These are phyloP conservation scores for Penicillium sumatraense DNA, from an alignment of 2,329 filamentous ascomycete species.

Conservation along the genomic window DNA sequence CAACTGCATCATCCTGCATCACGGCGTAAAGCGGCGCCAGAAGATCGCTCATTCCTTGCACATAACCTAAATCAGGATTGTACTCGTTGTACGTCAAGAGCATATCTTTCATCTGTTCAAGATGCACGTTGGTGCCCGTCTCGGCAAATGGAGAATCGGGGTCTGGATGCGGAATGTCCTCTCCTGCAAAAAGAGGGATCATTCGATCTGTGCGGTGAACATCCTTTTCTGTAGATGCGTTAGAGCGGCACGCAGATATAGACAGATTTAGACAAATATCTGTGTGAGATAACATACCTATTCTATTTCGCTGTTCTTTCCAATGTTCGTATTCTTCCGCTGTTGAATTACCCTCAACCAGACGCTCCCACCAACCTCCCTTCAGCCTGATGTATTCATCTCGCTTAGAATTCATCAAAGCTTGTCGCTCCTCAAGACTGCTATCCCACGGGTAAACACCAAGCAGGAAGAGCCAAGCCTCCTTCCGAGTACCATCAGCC, in stretches of 20 bases:
- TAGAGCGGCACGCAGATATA: slow-evolving; percentile 33
- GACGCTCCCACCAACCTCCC: slow-evolving; percentile 92
- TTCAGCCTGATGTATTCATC: slow-evolving; percentile 96
- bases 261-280: background rate
- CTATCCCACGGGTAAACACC: slow-evolving; percentile 95
- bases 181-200: slow-evolving; percentile 92
- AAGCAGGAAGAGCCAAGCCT: slow-evolving; percentile 93
- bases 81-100: slow-evolving; percentile 98
- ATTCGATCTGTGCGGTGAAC: slow-evolving; percentile 95
- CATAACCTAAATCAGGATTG: slow-evolving; percentile 92
- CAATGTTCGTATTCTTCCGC: slow-evolving; percentile 90
- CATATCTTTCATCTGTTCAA: slow-evolving; percentile 99
- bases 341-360: slow-evolving; percentile 79
- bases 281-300: slow-evolving; percentile 67
- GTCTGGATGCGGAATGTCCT: slow-evolving; percentile 95
- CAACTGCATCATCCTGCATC: slow-evolving; percentile 93
- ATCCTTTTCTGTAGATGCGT: slow-evolving; percentile 79
- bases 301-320: slow-evolving; percentile 90
- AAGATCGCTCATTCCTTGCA: slow-evolving; percentile 98
- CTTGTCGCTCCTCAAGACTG: slow-evolving; percentile 80
- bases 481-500: slow-evolving; percentile 90
- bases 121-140: slow-evolving; percentile 90
- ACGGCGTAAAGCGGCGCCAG: slow-evolving; percentile 95
- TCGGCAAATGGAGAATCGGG: slow-evolving; percentile 94
- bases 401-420: slow-evolving; percentile 78